Evolutionary conservation across 2,329 filamentous ascomycete species (phyloP).

Genomic region (Chrysoporthe austroafricana): DNA sequence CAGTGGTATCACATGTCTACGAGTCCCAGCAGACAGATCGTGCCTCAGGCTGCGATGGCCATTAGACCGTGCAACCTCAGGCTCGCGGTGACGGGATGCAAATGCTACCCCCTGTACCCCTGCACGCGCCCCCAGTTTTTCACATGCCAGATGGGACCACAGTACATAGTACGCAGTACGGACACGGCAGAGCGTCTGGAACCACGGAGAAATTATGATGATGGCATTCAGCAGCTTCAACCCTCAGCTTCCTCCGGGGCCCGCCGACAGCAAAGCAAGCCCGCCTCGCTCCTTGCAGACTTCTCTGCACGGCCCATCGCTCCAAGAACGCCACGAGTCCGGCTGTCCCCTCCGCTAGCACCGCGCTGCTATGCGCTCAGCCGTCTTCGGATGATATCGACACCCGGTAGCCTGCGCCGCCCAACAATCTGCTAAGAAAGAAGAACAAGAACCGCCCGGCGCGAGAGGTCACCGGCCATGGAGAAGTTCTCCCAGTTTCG

Average conservation of each 20-base stretch:
- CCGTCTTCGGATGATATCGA: slow-evolving; percentile 15
- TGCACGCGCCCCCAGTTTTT: slow-evolving; percentile 4
- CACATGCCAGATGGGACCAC: slow-evolving; percentile 11
- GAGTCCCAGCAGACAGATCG: no score
- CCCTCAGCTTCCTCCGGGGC: not conserved
- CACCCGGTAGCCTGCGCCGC: not conserved
- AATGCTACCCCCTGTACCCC: not conserved
- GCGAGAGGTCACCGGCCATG: slow-evolving; percentile 57
- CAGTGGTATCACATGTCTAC: no score
- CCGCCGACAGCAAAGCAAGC: no score
- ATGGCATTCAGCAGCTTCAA: not conserved
- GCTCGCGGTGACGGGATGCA: no score
- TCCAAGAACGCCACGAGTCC: not conserved
- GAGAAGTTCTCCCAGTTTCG: slow-evolving; percentile 95
- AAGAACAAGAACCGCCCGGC: not conserved
- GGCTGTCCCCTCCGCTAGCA: not conserved
- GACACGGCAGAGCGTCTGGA: not conserved
- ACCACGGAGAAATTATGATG: slow-evolving; percentile 8
- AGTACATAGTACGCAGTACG: not conserved
- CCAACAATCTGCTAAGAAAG: not conserved
- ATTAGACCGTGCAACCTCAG: no score
- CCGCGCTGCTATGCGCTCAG: slow-evolving; percentile 14
- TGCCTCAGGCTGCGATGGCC: no score
- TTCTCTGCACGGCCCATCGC: not conserved
- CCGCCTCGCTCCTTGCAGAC: no score